These are phyloP conservation scores for Boletellus emodensis DNA, from an alignment of 768 basidiomycete species.

Conservation along the genomic window DNA sequence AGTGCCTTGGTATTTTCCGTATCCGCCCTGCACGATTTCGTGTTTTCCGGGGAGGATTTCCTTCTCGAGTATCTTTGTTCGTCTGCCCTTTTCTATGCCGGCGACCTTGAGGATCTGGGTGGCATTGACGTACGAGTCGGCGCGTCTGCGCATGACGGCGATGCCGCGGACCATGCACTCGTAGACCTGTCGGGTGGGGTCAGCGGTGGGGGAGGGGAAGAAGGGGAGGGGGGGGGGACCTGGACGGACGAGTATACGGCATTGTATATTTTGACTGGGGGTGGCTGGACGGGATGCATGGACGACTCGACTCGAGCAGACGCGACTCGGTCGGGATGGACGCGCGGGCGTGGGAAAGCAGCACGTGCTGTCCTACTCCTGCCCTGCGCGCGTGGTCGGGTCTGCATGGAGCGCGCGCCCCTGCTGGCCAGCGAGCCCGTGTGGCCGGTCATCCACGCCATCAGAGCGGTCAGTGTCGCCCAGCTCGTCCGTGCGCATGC, in stretches of 20 bases:
- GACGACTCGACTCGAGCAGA: slow-evolving; percentile 21
- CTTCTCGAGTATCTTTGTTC: slow-evolving; percentile 96
- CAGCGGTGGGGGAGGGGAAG: neutral
- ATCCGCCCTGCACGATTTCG: slow-evolving; percentile 98
- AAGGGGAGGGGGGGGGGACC: slow-evolving; percentile 36
- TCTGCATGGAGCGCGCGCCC: slow-evolving; percentile 33
- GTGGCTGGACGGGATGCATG: slow-evolving; percentile 38
- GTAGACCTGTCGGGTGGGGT: slow-evolving; percentile 61
- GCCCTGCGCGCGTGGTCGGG: neutral
- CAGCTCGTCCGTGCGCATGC: neutral
- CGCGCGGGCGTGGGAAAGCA: slow-evolving; percentile 23
- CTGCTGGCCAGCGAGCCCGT: slow-evolving; percentile 57
- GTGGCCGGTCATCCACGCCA: slow-evolving; percentile 79
- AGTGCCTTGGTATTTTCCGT: slow-evolving; percentile 98
- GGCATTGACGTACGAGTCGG: slow-evolving; percentile 95
- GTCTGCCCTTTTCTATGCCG: slow-evolving; percentile 92
- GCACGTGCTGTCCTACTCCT: neutral
- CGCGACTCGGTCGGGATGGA: slow-evolving; percentile 26
- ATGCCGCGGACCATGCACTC: slow-evolving; percentile 98
- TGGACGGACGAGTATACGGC: slow-evolving; percentile 89
- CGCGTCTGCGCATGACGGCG: slow-evolving; percentile 95
- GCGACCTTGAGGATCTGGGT: slow-evolving; percentile 99
- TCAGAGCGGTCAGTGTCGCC: slow-evolving; percentile 49
- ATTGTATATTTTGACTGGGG: slow-evolving; percentile 84
- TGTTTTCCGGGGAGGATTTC: slow-evolving; percentile 94